Base-by-base conservation (phyloP, 2,329 filamentous ascomycete species). In the Fusarium sp. region DNA sequence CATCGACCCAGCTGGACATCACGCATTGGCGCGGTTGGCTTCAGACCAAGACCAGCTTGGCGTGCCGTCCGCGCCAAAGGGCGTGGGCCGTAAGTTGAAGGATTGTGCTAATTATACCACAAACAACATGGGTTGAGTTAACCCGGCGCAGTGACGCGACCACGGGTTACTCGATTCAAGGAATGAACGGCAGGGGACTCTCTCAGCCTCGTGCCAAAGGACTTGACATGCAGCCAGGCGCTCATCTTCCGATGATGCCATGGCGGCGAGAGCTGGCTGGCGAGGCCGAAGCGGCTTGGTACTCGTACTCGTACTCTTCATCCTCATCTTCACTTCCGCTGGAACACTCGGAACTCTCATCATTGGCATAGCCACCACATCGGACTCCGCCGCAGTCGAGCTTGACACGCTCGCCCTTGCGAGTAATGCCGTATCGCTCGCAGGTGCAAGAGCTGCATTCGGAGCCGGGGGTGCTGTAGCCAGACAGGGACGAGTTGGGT, bases 401-500 rank as follows among this genome's bases (percentile, higher is more conserved):
- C 87, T 95, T 96, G 87, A 98, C 91, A 77, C 94, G 90, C 81
- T 96, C 91, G 78, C 94, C 93, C 80, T 91, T 90, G 83, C 93
- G 92, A 71, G 94, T 97, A 85, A 98, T 97, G 75, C 94, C 95
- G 84, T 96, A 97, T 83, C 94, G 92, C 81, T 97, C 93, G 83
- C 95, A 98, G 71, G 91, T 93, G 89, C 96, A 98, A 79, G 86
- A 87, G 77, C 87, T 90, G 82, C 89, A 89, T 76, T 91, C 91
- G 57, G 91, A 93, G 81, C 86, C 86, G 68, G 91, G 91, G 67
- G 90, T 92, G 85, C 92, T 93, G 80, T 93, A 94, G 74, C 90
- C 91, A 60, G 91, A 90, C 73, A 91, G 85, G 65, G 89, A 90
- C 36, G 89, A 94, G 81, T 83, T 91, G 76, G 91, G 89, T 68